phyloP scores from a whole-genome alignment of 208 protist species.

The Leishmania turanica region DNA sequence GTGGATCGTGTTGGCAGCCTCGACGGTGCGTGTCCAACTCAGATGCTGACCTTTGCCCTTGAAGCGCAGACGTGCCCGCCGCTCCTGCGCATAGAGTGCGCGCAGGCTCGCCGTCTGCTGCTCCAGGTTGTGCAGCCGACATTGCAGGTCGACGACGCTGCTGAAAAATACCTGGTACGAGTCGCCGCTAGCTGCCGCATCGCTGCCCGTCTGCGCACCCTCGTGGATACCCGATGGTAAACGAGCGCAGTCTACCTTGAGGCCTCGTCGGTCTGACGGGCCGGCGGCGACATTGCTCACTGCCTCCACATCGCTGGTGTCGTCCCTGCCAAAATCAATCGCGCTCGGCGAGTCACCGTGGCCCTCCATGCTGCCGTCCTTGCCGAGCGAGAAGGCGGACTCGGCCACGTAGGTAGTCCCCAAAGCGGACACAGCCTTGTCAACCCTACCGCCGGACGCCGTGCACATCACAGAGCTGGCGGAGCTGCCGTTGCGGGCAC shows the following conservation, averaged over 20 bases:
- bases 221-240: background rate
- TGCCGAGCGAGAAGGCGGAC: background rate
- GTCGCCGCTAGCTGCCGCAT: background rate
- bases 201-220: background rate
- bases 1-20: conserved; percentile 35
- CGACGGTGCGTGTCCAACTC: conserved; percentile 31
- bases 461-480: background rate
- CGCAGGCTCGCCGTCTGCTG: conserved; percentile 11
- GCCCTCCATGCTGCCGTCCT: conserved; percentile 6
- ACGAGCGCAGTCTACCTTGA: background rate
- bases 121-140: conserved; percentile 10
- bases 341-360: background rate
- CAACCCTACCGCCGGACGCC: background rate
- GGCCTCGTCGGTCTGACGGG: background rate
- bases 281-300: background rate
- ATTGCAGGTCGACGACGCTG: conserved; percentile 14
- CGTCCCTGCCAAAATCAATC: background rate
- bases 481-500: background rate
- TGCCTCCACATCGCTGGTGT: background rate
- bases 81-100: conserved; percentile 20
- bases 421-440: background rate
- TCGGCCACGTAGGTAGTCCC: background rate
- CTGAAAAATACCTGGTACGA: conserved; percentile 17
- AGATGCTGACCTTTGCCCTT: conserved; percentile 27
- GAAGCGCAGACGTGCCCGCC: conserved; percentile 12